Evolutionary conservation across 192 early-diverging fungal species (phyloP), one percentile per base, ranked within the genome.

Genomic region (Mortierella hygrophila): DNA sequence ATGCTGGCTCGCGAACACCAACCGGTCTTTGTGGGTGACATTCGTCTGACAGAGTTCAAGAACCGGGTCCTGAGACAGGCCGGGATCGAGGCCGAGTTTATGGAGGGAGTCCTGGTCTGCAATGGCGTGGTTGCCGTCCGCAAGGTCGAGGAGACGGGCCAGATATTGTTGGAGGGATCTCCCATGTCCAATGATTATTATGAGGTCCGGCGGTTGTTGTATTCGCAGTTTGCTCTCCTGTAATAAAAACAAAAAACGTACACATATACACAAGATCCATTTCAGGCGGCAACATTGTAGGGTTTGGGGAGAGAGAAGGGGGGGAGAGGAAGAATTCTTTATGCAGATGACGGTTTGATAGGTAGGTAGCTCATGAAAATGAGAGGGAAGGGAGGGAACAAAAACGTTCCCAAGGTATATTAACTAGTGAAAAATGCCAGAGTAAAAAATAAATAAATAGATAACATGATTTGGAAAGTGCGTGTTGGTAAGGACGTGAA

Each of bases 21-120:
- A 26, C 93, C 97, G 7, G 93, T 97, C 6, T 89, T 96, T 60
- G 94, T 99, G 20, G 98, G 98, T 21, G 96, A 98, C 84, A 80
- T 97, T 37, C 92, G 93, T 46, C 90, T 99, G 69, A 95, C 96
- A 75, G 94, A 96, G 84, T 94, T 99, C 74, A 93, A 95, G 38
- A 63, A 85, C 74, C 85, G 90, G 16, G 82, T 96, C 6, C 87
- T 98, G 42, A 92, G 92, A 26, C 81, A 89, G 6, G 93, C 94
- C 73, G 97, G 97, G 0, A 94, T 97, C 41, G 77, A 88, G 5
- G 94, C 97, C 15, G 93, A 96, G 76, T 99, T 99, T 85, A 94
- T 94, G 72, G 91, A 95, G 57, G 96, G 96, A 68, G 91, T 97
- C 46, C 87, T 99, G 63, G 94, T 98, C 8, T 97, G 97, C 71